Conservation (phyloP, 2,329 filamentous ascomycete genomes). For the Orbilia brochopaga region DNA sequence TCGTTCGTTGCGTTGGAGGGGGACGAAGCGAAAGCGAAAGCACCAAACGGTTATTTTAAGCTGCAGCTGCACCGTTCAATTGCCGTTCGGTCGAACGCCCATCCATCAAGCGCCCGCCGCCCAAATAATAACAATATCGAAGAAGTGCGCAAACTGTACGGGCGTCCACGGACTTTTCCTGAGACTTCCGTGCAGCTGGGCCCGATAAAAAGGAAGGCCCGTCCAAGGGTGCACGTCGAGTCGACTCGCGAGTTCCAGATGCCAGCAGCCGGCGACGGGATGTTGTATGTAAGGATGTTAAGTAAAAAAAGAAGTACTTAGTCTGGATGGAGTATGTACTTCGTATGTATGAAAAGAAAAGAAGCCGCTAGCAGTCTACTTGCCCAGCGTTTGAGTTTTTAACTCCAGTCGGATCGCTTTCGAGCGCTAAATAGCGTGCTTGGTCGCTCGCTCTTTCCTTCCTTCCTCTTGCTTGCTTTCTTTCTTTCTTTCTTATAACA, state of each 20-base stretch:
- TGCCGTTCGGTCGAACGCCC: neutral
- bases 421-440: neutral
- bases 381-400: slow-evolving; percentile 9
- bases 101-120: slow-evolving; percentile 10
- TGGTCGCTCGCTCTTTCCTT: neutral
- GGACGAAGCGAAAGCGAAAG: neutral
- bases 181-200: slow-evolving; percentile 2
- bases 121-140: neutral
- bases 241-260: slow-evolving; percentile 1
- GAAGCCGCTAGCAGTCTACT: neutral
- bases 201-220: neutral
- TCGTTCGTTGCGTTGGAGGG: neutral
- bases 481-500: neutral
- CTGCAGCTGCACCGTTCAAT: neutral
- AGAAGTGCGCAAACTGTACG: slow-evolving; percentile 3
- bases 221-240: neutral
- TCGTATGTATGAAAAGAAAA: slow-evolving; percentile 1
- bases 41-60: slow-evolving; percentile 2
- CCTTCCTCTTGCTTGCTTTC: no score
- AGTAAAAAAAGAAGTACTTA: no score
- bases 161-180: slow-evolving; percentile 5
- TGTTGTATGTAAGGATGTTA: no score
- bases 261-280: neutral
- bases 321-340: no score
- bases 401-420: neutral